Evolutionary conservation across 2,329 filamentous ascomycete genomes (phyloP).

Genomic region (Colletotrichum sp.): DNA sequence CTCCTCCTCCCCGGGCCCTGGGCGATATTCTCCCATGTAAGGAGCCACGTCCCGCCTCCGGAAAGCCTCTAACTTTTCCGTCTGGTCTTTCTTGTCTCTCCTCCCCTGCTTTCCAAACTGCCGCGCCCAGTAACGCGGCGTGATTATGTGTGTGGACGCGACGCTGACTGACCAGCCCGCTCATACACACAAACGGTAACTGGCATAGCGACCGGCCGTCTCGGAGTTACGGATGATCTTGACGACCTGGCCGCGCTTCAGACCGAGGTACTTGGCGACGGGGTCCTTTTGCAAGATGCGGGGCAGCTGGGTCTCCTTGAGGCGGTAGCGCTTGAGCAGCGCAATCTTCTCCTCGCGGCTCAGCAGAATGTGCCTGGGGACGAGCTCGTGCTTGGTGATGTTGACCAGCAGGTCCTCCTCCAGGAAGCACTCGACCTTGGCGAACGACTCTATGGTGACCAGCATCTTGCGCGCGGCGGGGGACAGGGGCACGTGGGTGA

Average conservation of each 20-base stretch:
- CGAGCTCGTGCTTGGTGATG: constrained; percentile 96
- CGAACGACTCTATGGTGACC: constrained; percentile 74
- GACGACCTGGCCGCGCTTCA: constrained; percentile 92
- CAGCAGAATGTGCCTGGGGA: constrained; percentile 90
- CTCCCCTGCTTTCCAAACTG: background rate
- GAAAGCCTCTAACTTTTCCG: background rate
- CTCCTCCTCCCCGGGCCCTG: background rate
- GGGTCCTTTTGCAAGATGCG: constrained; percentile 91
- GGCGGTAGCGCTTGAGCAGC: constrained; percentile 84
- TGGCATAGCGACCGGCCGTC: constrained; percentile 95
- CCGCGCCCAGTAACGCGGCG: background rate
- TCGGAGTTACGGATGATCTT: constrained; percentile 98
- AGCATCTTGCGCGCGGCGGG: constrained; percentile 88
- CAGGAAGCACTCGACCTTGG: constrained; percentile 91
- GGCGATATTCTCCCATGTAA: background rate
- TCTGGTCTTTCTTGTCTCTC: background rate
- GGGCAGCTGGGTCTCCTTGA: constrained; percentile 97
- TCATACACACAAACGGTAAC: constrained; percentile 79
- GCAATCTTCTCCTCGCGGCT: constrained; percentile 89
- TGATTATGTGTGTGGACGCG: background rate
- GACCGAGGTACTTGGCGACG: constrained; percentile 87
- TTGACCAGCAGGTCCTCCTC: constrained; percentile 97
- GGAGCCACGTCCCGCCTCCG: background rate
- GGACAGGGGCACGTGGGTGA: constrained; percentile 83
- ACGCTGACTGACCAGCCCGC: background rate